Base-by-base conservation (phyloP, 192 early-diverging fungal species). In the Backusella luteola region DNA sequence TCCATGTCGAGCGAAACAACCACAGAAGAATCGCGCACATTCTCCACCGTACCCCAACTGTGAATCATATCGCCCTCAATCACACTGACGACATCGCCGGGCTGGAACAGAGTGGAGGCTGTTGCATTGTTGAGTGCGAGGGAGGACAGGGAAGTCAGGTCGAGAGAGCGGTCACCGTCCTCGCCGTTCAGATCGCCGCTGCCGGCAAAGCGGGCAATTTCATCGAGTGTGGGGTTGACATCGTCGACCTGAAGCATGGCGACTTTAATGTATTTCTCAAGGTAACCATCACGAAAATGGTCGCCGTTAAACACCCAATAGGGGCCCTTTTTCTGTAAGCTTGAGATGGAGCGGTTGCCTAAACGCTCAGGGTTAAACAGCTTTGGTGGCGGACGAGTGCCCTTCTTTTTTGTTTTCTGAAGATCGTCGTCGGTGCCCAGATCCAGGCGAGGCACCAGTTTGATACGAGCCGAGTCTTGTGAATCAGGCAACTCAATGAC, bases 181-280 rank as follows among this genome's bases (percentile, higher is more conserved):
- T 90, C 89, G 67, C 89, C 91, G 68, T 91, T 89, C n/a, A 92
- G 81, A 11, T 83, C 79, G 12, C 89, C 89, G 23, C 91, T 95
- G 29, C 90, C 91, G 12, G 89, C 84, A 79, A 97, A 98, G 78
- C 85, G 83, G 19, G 91, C 90, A 39, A 98, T 95, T 81, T 99
- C 97, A 71, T 99, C 97, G 70, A 99, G 86, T 26, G 94, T 93
- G 35, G 96, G 95, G 76, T 91, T 93, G 21, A 96, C 91, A 74
- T 90, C 87, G 12, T 93, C 91, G 0, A 86, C 74, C 63, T 84
- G 82, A 73, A 95, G 74, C 19, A 88, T 86, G 4, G 85, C 83
- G 21, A 92, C 76, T 74, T 92, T 93, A 75, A 97, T 86, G 59
- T 91, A 89, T 84, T 95, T 95, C 80, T 94, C 90, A 72, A 97